phyloP scores from a whole-genome alignment of 495 filamentous ascomycete species.

The Penicillium roqueforti region DNA sequence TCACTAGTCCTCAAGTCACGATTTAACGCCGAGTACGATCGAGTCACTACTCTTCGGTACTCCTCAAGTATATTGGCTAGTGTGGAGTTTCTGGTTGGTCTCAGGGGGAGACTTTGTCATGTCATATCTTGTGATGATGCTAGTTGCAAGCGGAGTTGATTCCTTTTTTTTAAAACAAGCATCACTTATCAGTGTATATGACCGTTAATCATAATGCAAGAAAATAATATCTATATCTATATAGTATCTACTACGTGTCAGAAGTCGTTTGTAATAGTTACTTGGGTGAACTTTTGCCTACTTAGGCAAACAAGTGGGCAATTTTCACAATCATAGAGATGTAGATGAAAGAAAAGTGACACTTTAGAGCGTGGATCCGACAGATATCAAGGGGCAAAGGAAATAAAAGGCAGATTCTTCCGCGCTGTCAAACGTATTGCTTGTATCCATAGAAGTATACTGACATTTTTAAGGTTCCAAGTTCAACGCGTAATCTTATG shows the following conservation, averaged over 20 bases:
- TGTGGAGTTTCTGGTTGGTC: slow-evolving; percentile 19
- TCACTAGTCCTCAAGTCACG: slow-evolving; percentile 19
- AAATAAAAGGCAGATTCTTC: no score
- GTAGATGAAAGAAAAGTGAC: neutral
- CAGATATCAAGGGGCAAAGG: no score
- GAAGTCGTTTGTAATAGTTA: neutral
- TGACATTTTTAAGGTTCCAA: no score
- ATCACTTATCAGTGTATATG: slow-evolving; percentile 33
- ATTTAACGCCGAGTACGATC: slow-evolving; percentile 18
- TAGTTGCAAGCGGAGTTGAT: neutral
- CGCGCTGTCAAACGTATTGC: no score
- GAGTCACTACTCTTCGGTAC: neutral
- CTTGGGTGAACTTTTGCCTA: neutral
- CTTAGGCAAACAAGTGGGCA: neutral
- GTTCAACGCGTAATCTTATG: neutral
- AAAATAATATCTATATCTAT: neutral
- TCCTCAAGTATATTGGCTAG: slow-evolving; percentile 11
- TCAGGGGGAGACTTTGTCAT: slow-evolving; percentile 8
- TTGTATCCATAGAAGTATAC: no score
- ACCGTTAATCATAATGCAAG: slow-evolving; percentile 37
- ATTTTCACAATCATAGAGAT: neutral
- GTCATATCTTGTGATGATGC: neutral
- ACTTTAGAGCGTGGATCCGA: no score
- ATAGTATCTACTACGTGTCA: neutral
- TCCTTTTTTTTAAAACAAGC: slow-evolving; percentile 1